Base-by-base conservation (phyloP, 2,329 filamentous ascomycete species). In the Cladosporium cucumerinum region DNA sequence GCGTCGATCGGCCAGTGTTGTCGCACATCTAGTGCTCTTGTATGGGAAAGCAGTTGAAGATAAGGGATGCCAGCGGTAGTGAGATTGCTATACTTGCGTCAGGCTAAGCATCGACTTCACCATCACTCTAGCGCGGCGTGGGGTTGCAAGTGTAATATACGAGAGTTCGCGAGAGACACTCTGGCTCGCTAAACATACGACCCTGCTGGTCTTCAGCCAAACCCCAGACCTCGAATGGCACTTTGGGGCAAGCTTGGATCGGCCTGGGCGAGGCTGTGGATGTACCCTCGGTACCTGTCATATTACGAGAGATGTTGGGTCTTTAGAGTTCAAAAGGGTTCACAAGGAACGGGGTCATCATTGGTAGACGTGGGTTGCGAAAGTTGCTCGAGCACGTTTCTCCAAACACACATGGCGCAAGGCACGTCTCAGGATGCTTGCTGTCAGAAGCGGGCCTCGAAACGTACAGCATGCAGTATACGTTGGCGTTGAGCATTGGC, bases 381-480 rank as follows among this genome's bases (percentile, higher is more conserved):
- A 32, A 57, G 54, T 36, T 57, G 54, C 54, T 58, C 32, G 43
- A 51, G 58, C 58, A 61, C 58, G 58, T 61, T 61, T 51, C 46
- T 51, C 43, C 60, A 54, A 34, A 62, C 49, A 55, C 49, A 46
- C 60, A 52, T 62, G 60, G 60, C 60, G 60, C 60, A 55, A 54
- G 60, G 60, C 49, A 54, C 49, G 60, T 62, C 60, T 62, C 60
- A 62, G 49, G 60, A 43, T 62, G 60, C 49, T 26, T 26, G 60
- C 21, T 39, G 36, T 46, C 36, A 28, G 32, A 21, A 32, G 28
- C 28, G 30, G 30, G 54, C 32, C 30, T 36, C 54, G 54, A 57
- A 57, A 57, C 32, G 30, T 32, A 34, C 54, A 57, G 54, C 30
- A 39, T 57, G 54, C 54, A 57, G 30, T 32, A 57, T 57, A 54